Evolutionary conservation across 371 early-diverging fungal species (phyloP), one percentile per base, ranked within the genome.

Genomic region (Circinella minor): DNA sequence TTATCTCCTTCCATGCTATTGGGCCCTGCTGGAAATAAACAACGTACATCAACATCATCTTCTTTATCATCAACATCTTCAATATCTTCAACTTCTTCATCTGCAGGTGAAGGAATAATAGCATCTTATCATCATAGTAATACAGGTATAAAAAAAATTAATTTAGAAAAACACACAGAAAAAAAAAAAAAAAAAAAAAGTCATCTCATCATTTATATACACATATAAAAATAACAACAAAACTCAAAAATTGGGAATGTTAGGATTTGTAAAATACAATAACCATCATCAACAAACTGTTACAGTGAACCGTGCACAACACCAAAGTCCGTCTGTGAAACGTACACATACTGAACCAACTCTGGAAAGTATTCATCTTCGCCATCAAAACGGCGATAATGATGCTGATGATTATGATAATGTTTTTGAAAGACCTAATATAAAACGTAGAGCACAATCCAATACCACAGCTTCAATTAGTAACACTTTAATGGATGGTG

Each of bases 1-100:
- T 76, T 92, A 39, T 92, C 93, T 17, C 93, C 93, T 6, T 89
- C 90, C 27, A 91, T 92, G 90, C 73, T 92, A 18, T 83, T 83
- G 46, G 90, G 90, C 0, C 91, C 93, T n/a, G 68, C 67, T 36
- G 59, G 36, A 17, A 47, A 62, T 48, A 51, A 49, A 27, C 36
- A 48, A 48, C 61, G 60, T 60, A 34, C 67, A 34, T 34, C 37
- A 27, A 20, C 60, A 20, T 18, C 60, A 13, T 18, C 43, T 46
- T 3, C 18, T 8, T 20, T 27, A 18, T 27, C 63, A n/a, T 27
- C 27, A 18, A 43, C 48, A 3, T 27, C 43, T 34, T 43, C 63
- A 20, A 18, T 47, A 3, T 48, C 63, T 48, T 20, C 63, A 10
- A 47, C 48, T 27, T 13, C 27, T 34, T 47, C 63, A 6, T 63